Base-by-base conservation (phyloP, 768 basidiomycete genomes). In the Lactarius pseudohatsudake region DNA sequence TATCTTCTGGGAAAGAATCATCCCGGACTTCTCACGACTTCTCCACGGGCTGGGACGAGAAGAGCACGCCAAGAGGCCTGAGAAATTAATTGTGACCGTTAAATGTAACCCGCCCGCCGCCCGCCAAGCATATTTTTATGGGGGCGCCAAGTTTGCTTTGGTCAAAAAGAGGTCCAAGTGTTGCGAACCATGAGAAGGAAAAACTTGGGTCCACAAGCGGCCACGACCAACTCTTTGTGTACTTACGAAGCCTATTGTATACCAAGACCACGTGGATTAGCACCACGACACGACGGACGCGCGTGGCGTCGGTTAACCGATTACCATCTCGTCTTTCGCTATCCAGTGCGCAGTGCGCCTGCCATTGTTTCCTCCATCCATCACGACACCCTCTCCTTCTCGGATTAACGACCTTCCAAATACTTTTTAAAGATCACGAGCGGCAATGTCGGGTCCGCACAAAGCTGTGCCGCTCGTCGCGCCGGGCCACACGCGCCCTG, bases 401-500 rank as follows among this genome's bases (percentile, higher is more conserved):
- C 58, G n/a, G 34, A 28, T 43, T 58, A 34, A 34, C 54, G 26
- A 61, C 62, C 43, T 41, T 71, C 40, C 9, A 30, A 45, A 28
- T 59, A 15, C 26, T 16, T 67, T 60, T 28, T 61, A 26, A 47
- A 22, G 53, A 56, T 55, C 50, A 50, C 66, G 59, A 38, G 28
- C 45, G 47, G 34, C 28, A 9, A 70, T 70, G 70, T 69, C 68
- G 7, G 45, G 26, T 47, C 62, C 30, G 15, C 72, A 68, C 16
- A 92, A 88, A 79, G 82, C 87, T 62, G 85, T 87, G 58, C 90
- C 91, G 62, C 88, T 92, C 71, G 91, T 92, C 75, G 91, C 91
- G 57, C 89, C 91, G 72, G 91, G 91, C 66, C 91, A 92, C 75
- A 92, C 91, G 41, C 84, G 91, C 74, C 91, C 91, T 66, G 92